Percentiles rank a stretch among this genome's conserved stretches.
Conservation (phyloP, 2,329 filamentous ascomycete genomes). For the Elsinoe australis region DNA sequence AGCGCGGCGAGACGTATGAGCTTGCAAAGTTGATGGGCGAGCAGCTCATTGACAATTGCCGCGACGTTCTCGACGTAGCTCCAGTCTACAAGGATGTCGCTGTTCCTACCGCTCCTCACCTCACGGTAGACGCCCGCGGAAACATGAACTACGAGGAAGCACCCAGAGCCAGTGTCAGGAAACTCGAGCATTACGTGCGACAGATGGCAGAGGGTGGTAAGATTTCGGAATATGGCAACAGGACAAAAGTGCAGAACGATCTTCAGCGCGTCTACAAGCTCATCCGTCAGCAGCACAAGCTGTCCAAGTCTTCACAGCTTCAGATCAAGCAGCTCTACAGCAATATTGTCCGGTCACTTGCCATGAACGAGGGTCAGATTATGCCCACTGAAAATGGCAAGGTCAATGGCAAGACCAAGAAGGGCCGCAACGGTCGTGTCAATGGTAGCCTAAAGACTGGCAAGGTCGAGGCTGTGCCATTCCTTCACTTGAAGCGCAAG, state of each 20-base stretch:
- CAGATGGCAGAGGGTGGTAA: conserved; percentile 98
- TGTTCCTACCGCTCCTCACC: conserved; percentile 82
- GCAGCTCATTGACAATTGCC: conserved; percentile 95
- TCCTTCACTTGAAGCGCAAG: conserved; percentile 93
- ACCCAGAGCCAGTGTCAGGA: conserved; percentile 79
- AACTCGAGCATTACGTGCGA: conserved; percentile 95
- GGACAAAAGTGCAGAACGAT: conserved; percentile 95
- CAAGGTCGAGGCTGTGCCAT: conserved; percentile 95
- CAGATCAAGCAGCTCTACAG: conserved; percentile 94
- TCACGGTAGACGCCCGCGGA: conserved; percentile 83
- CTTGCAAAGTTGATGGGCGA: conserved; percentile 91
- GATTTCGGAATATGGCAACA: conserved; percentile 96
- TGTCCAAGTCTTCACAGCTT: conserved; percentile 90
- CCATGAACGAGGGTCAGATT: conserved; percentile 98
- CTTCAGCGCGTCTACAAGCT: conserved; percentile 93
- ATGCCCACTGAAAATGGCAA: conserved; percentile 79
- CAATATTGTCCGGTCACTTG: conserved; percentile 85
- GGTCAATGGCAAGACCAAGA: conserved; percentile 50
- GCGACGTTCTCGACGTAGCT: conserved; percentile 72
- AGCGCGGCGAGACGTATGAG: conserved; percentile 93
- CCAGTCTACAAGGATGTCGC: conserved; percentile 96
- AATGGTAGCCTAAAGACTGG: conserved; percentile 59
- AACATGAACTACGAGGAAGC: conserved; percentile 89
- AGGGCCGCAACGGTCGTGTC: conserved; percentile 45
- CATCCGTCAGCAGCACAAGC: conserved; percentile 95